Evolutionary conservation across 1,284 basidiomycete species (phyloP).

Genomic region (Heterobasidion annosum): DNA sequence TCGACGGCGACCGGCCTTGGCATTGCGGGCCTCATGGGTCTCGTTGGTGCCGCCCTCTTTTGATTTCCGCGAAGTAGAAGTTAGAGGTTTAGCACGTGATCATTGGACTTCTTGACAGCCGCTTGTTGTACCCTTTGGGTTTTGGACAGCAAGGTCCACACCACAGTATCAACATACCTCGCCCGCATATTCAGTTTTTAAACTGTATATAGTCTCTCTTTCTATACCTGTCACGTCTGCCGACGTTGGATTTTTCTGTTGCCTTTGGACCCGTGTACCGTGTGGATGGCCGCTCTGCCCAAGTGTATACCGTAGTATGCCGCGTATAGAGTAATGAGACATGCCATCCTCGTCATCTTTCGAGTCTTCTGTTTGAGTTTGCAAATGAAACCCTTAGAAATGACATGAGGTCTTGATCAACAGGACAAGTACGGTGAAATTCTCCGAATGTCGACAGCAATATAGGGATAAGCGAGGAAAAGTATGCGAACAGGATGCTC

Average conservation of each 20-base stretch:
- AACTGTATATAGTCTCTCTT: neutral
- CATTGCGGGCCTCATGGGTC: conserved; percentile 35
- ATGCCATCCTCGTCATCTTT: neutral
- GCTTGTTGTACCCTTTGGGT: neutral
- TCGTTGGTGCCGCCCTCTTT: conserved; percentile 38
- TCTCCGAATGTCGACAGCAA: too few relatives aligned
- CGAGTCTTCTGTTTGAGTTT: neutral
- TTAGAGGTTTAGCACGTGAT: neutral
- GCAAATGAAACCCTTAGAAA: neutral
- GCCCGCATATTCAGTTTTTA: neutral
- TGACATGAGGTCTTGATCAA: too few relatives aligned
- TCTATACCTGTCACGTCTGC: neutral
- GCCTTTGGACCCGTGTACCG: neutral
- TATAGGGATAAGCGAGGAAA: too few relatives aligned
- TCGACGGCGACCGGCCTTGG: conserved; percentile 23
- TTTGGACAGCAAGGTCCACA: neutral
- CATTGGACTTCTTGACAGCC: neutral
- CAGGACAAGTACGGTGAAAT: too few relatives aligned
- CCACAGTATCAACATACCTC: neutral
- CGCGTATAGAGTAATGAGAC: neutral
- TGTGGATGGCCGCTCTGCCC: neutral
- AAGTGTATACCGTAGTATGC: neutral
- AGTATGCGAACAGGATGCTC: too few relatives aligned
- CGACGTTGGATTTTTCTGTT: neutral
- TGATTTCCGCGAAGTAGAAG: conserved; percentile 12